A percentile compares a stretch with the other conserved stretches of the same genome.
These are phyloP conservation scores for Pontederia paniculata DNA, from an alignment of 176 grass and related monocot species.

Conservation along the genomic window DNA sequence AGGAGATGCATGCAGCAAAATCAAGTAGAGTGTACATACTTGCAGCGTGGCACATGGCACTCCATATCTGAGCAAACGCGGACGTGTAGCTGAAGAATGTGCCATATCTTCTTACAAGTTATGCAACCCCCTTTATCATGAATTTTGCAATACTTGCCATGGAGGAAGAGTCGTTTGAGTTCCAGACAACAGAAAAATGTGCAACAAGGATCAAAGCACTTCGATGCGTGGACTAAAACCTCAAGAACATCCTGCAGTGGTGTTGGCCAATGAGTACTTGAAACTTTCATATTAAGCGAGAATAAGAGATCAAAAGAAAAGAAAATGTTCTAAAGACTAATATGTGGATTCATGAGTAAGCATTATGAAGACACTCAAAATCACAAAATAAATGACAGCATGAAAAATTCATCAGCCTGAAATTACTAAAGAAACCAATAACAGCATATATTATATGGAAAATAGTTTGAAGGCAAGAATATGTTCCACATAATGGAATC, in stretches of 20 bases:
- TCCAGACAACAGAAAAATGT: constrained; percentile 27
- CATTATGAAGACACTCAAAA: too few relatives aligned
- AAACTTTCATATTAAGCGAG: too few relatives aligned
- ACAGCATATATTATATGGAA: too few relatives aligned
- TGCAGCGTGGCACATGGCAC: constrained; percentile 22
- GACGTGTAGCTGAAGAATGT: constrained; percentile 40
- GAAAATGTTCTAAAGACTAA: too few relatives aligned
- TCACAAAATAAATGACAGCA: too few relatives aligned
- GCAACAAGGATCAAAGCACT: constrained; percentile 43
- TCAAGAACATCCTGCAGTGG: constrained; percentile 39
- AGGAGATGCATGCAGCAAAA: neutral
- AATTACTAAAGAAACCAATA: too few relatives aligned
- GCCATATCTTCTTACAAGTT: constrained; percentile 64
- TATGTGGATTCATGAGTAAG: too few relatives aligned
- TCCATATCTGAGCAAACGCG: constrained; percentile 10
- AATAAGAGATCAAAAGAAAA: constrained; percentile 3
- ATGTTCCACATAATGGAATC: too few relatives aligned
- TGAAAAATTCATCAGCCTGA: too few relatives aligned
- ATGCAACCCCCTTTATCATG: constrained; percentile 34
- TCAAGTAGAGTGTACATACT: neutral
- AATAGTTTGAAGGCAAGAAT: too few relatives aligned
- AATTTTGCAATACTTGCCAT: constrained; percentile 49
- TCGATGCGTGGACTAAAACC: constrained; percentile 54
- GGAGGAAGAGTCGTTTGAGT: constrained; percentile 60
- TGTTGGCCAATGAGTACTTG: too few relatives aligned